Evolutionary conservation across 73 alveolate species (phyloP), one percentile per base, ranked within the genome.

Genomic region (Paramecium bursaria): DNA sequence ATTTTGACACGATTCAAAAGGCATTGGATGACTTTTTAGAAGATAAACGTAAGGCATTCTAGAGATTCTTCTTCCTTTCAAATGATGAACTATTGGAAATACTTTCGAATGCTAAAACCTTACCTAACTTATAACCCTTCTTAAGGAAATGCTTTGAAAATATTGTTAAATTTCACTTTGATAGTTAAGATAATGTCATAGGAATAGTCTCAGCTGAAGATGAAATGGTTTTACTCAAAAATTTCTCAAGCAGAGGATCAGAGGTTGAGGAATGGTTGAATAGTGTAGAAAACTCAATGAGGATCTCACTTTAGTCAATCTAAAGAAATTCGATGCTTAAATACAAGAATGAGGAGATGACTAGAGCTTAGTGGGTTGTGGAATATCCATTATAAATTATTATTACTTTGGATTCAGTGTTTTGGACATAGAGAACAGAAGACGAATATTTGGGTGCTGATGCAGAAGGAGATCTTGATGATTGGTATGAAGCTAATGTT

Each of bases 41-140:
- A 33, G 86, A 91, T 61, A 88, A 91, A 49, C 91, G 95, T 73
- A 89, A 91, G 44, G 94, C 95, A 74, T 96, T 96, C 89, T 98
- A 98, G 46, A 90, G 99, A 50, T 96, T 96, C 93, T 98, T 93
- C 94, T 98, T 98, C 93, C 92, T 98, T 50, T 95, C 99, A 44
- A 88, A 91, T 61, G 99, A 96, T 87, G 99, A 96, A 87, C 92
- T 96, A 47, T 87, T 96, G 19, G 95, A 89, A 60, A 93, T 96
- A 91, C 74, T 96, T 48, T 96, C 98, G 31, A 91, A 94, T 74
- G 91, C 98, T 0, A 80, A 96, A 74, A 93, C 85, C 86, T 75
- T 91, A 15, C 92, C 91, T 52, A 75, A 91, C 21, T 86, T 96
- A 29, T 94, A 93, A 80, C 96, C 97, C 27, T 97, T 92, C 74